Conservation (phyloP, 2,329 filamentous ascomycete species). For the Ilyonectria destructans region DNA sequence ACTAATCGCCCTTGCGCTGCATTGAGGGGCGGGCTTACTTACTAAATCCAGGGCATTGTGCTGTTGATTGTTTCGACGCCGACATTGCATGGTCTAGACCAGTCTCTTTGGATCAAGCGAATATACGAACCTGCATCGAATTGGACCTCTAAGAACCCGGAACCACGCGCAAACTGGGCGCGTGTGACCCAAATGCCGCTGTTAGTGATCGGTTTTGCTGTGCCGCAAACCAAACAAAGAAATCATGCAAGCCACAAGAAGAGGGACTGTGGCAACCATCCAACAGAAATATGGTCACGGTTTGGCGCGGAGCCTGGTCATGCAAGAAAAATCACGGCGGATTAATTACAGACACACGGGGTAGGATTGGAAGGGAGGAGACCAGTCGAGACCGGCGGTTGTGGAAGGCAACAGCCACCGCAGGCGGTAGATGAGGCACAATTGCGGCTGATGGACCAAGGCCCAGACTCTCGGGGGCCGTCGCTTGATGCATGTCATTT, state of each 20-base stretch:
- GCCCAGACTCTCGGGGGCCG: conserved; percentile 12
- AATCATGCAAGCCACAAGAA: conserved; percentile 6
- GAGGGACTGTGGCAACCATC: background rate
- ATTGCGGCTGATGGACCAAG: background rate
- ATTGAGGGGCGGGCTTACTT: no score
- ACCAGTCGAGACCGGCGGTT: conserved; percentile 11
- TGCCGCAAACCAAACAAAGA: conserved; percentile 8
- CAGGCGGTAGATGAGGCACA: background rate
- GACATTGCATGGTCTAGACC: background rate
- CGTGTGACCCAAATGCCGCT: background rate
- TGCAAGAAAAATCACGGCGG: background rate
- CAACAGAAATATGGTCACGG: background rate
- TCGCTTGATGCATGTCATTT: conserved; percentile 11
- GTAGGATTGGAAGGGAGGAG: conserved; percentile 9
- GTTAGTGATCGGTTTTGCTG: conserved; percentile 6
- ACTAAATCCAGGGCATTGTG: background rate
- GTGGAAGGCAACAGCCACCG: background rate
- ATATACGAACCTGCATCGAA: background rate
- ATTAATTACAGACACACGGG: background rate
- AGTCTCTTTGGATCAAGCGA: background rate
- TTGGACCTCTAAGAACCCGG: background rate
- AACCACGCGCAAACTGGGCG: background rate
- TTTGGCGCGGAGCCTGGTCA: conserved; percentile 4
- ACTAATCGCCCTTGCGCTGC: background rate
- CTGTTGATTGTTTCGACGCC: background rate